Conservation (phyloP, 441 rosid genomes). For the Eruca vesicaria region DNA sequence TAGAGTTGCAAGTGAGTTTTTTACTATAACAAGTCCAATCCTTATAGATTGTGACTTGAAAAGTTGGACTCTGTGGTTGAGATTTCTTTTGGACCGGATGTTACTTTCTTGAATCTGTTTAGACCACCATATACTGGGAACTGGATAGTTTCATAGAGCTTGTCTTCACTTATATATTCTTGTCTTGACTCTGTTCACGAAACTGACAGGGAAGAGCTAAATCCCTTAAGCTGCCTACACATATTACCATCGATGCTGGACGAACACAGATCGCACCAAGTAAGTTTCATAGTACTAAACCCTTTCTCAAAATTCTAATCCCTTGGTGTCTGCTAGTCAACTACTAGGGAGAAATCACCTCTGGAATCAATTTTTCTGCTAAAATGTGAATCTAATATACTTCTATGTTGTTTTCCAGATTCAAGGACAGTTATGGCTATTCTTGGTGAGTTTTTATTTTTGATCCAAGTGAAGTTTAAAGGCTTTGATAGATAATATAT, state of each 20-base stretch:
- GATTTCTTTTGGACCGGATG: background rate
- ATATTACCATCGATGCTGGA: slow-evolving; percentile 96
- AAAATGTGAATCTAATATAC: slow-evolving; percentile 1
- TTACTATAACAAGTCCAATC: background rate
- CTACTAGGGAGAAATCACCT: too few species aligned
- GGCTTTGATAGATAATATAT: background rate
- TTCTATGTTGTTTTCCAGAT: slow-evolving; percentile 49
- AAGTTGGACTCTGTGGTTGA: background rate
- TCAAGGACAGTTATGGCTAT: slow-evolving; percentile 99
- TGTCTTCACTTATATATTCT: background rate
- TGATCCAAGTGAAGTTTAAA: slow-evolving; percentile 1
- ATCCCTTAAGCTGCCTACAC: slow-evolving; percentile 79
- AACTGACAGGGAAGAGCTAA: slow-evolving; percentile 78
- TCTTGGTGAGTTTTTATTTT: slow-evolving; percentile 60
- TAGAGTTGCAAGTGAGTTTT: slow-evolving; percentile 80
- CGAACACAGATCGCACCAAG: slow-evolving; percentile 98
- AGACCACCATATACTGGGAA: background rate
- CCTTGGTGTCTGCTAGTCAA: background rate
- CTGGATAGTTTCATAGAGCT: background rate
- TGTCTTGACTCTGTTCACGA: slow-evolving; percentile 12
- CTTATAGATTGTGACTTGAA: background rate
- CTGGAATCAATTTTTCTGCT: too few species aligned
- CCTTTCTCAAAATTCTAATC: background rate
- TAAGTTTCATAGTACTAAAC: slow-evolving; percentile 43
- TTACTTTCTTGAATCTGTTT: too few species aligned